phyloP scores from a whole-genome alignment of 768 basidiomycete species.

The Kwoniella heveanensis region DNA sequence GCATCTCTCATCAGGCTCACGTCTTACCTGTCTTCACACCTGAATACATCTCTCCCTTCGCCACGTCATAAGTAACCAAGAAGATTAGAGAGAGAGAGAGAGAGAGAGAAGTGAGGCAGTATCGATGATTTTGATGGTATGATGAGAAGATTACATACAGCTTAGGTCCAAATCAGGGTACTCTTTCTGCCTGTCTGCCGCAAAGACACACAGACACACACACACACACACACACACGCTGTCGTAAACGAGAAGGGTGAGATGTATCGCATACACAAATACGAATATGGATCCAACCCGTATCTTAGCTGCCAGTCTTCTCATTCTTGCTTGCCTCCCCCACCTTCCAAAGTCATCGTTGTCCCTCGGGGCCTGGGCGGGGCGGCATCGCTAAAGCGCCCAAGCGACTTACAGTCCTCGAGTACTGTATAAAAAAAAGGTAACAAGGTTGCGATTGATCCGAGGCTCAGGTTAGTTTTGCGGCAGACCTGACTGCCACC shows the following conservation, averaged over 20 bases:
- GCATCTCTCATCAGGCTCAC: constrained; percentile 61
- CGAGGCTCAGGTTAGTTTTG: too few species aligned
- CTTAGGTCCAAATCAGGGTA: not conserved
- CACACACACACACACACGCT: too few species aligned
- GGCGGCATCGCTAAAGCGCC: not conserved
- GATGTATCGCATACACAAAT: too few species aligned
- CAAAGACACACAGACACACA: not conserved
- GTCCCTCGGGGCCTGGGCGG: not conserved
- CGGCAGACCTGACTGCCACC: not conserved
- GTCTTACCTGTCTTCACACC: constrained; percentile 72
- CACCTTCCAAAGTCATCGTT: not conserved
- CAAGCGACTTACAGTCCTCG: too few species aligned
- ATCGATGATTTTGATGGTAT: too few species aligned
- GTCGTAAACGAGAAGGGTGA: too few species aligned
- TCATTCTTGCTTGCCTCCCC: not conserved
- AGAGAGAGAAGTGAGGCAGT: too few species aligned
- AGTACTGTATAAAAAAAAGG: not conserved
- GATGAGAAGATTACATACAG: not conserved
- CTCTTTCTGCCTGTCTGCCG: not conserved
- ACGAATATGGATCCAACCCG: too few species aligned
- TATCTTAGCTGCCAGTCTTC: not conserved
- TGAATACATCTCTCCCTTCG: constrained; percentile 55
- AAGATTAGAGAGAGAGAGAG: too few species aligned
- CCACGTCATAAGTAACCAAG: constrained; percentile 36
- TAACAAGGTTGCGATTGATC: too few species aligned